Percentiles rank a stretch among this genome's conserved stretches.
phyloP scores from a whole-genome alignment of 305 asterid species.

The Caryopteris hybrid region DNA sequence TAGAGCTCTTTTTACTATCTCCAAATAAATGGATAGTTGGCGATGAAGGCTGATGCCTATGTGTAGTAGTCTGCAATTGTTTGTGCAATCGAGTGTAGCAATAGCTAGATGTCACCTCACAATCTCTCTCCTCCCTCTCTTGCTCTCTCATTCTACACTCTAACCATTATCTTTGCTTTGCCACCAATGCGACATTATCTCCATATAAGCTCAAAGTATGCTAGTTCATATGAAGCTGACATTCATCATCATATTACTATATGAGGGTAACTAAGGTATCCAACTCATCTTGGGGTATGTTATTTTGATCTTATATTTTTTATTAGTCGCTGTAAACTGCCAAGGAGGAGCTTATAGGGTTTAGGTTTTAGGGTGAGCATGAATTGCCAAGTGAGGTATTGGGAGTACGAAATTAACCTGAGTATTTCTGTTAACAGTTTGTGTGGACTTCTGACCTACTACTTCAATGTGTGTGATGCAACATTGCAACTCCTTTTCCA shows the following conservation, averaged over 20 bases:
- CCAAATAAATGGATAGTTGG: not conserved
- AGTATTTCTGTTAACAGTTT: not conserved
- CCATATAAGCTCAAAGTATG: too few species aligned
- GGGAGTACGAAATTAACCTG: not conserved
- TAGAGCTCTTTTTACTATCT: too few species aligned
- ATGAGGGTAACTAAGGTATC: too few species aligned
- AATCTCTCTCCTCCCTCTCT: not conserved
- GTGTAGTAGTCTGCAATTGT: not conserved
- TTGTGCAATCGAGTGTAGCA: not conserved
- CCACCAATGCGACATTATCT: too few species aligned
- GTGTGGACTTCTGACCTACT: not conserved
- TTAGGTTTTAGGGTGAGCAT: too few species aligned
- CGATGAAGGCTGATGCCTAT: not conserved
- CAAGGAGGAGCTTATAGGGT: too few species aligned
- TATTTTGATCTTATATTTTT: too few species aligned
- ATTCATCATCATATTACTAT: too few species aligned
- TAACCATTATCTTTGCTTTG: too few species aligned
- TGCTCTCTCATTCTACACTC: not conserved
- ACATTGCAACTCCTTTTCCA: not conserved
- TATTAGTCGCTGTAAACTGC: too few species aligned
- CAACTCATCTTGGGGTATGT: too few species aligned
- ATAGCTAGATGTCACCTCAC: not conserved
- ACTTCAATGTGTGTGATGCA: not conserved
- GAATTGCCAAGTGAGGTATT: not conserved
- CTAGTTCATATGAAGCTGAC: too few species aligned